Evolutionary conservation across 2,329 filamentous ascomycete genomes (phyloP).

Genomic region (Teratosphaeria nubilosa): DNA sequence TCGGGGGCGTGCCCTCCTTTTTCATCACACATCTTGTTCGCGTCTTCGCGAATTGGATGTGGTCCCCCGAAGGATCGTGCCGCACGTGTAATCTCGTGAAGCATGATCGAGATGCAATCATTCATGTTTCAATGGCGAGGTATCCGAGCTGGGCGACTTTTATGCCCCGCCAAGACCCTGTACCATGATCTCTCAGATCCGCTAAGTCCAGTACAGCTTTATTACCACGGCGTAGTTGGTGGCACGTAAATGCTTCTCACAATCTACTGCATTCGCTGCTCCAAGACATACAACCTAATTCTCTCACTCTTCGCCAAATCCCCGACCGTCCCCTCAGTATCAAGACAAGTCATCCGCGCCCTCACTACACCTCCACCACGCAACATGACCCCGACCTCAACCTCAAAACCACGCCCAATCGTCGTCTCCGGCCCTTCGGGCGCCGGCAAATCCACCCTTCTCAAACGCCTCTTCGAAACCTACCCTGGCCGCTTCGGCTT

Average conservation of each 20-base stretch:
- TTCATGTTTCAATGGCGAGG: too few relatives aligned
- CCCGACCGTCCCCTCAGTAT: not conserved
- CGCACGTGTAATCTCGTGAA: too few relatives aligned
- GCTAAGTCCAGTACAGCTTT: not conserved
- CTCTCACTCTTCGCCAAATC: not conserved
- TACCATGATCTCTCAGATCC: not conserved
- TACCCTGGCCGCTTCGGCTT: slow-evolving; percentile 58
- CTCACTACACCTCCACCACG: not conserved
- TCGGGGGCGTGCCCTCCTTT: not conserved
- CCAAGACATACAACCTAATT: not conserved
- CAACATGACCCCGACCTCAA: not conserved
- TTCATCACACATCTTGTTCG: not conserved
- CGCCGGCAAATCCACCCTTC: slow-evolving; percentile 72
- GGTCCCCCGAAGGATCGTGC: too few relatives aligned
- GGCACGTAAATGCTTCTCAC: not conserved
- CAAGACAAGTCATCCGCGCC: not conserved
- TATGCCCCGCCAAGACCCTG: not conserved
- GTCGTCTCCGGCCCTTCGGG: slow-evolving; percentile 73
- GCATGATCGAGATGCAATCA: too few relatives aligned
- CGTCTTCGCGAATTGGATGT: too few relatives aligned
- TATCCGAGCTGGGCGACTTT: not conserved
- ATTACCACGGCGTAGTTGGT: not conserved
- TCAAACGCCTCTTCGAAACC: slow-evolving; percentile 58
- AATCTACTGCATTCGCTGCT: not conserved
- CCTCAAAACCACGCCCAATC: slow-evolving; percentile 45